Percentiles rank a stretch among this genome's conserved stretches.
phyloP scores from a whole-genome alignment of 148 eudicot species.

The Agrostemma githago region DNA sequence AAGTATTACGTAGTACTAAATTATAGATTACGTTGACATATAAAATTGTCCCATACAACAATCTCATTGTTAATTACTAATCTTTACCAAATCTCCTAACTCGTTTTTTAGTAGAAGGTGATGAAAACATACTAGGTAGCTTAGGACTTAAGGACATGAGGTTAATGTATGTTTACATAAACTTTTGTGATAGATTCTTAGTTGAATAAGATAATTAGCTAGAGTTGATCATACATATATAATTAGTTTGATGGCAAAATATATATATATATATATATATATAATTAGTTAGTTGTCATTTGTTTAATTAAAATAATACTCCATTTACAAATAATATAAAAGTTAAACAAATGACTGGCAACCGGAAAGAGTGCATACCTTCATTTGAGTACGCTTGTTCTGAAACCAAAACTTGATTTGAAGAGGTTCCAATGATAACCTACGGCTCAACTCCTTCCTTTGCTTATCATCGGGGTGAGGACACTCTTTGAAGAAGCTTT shows the following conservation, averaged over 20 bases:
- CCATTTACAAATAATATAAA: no score
- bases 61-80: neutral
- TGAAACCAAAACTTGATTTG: slow-evolving; percentile 99
- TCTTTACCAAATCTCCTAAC: no score
- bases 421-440: slow-evolving; percentile 73
- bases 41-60: neutral
- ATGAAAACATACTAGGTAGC: no score
- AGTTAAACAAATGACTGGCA: no score
- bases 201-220: neutral
- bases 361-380: slow-evolving; percentile 36
- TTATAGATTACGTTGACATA: neutral
- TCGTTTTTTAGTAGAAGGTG: no score
- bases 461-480: slow-evolving; percentile 99
- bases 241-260: neutral
- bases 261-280: no score
- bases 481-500: slow-evolving; percentile 88
- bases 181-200: neutral
- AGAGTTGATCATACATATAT: neutral
- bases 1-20: no score
- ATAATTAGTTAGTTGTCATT: no score
- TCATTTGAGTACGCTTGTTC: slow-evolving; percentile 98
- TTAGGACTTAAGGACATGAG: neutral
- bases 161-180: neutral
- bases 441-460: slow-evolving; percentile 89
- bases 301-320: no score